A percentile compares a stretch with the other conserved stretches of the same genome.
Conservation (phyloP, 257 asterid genomes). For the Anisodus tanguticus region DNA sequence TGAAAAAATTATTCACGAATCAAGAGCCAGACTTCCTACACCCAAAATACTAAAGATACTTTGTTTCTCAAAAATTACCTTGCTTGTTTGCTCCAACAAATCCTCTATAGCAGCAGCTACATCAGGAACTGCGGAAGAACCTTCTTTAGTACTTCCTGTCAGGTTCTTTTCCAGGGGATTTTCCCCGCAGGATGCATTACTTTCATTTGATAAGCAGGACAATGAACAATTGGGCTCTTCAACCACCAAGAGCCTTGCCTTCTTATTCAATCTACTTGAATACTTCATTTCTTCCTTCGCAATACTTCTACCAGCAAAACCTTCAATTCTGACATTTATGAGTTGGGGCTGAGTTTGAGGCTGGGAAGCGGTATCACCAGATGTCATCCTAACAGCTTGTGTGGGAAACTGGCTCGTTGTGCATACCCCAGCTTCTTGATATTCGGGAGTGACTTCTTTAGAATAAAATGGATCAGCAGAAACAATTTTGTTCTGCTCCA, state of each 20-base stretch:
- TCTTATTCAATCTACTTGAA: constrained; percentile 53
- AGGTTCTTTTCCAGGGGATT: constrained; percentile 42
- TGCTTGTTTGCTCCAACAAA: constrained; percentile 87
- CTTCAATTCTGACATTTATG: constrained; percentile 44
- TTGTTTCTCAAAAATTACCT: constrained; percentile 48
- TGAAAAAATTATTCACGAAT: constrained; percentile 31
- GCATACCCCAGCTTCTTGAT: constrained; percentile 63
- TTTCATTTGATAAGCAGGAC: constrained; percentile 33
- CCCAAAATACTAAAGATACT: constrained; percentile 27
- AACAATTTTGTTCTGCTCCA: constrained; percentile 77
- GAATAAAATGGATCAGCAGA: constrained; percentile 68
- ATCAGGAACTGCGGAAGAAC: constrained; percentile 66
- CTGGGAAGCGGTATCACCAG: constrained; percentile 59
- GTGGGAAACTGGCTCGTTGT: constrained; percentile 73
- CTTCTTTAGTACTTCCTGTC: constrained; percentile 48
- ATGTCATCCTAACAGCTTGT: constrained; percentile 55
- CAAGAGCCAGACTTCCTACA: not conserved
- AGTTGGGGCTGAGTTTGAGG: constrained; percentile 49
- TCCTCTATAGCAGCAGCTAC: constrained; percentile 92
- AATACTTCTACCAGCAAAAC: constrained; percentile 35
- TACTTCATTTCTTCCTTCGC: constrained; percentile 40
- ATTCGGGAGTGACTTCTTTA: constrained; percentile 68
- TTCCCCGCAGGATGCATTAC: constrained; percentile 33
- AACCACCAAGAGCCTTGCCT: constrained; percentile 53
- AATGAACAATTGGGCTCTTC: constrained; percentile 39